A percentile compares a stretch with the other conserved stretches of the same genome.
Conservation (phyloP, 2,329 filamentous ascomycete genomes). For the Furcasterigmium sp. region DNA sequence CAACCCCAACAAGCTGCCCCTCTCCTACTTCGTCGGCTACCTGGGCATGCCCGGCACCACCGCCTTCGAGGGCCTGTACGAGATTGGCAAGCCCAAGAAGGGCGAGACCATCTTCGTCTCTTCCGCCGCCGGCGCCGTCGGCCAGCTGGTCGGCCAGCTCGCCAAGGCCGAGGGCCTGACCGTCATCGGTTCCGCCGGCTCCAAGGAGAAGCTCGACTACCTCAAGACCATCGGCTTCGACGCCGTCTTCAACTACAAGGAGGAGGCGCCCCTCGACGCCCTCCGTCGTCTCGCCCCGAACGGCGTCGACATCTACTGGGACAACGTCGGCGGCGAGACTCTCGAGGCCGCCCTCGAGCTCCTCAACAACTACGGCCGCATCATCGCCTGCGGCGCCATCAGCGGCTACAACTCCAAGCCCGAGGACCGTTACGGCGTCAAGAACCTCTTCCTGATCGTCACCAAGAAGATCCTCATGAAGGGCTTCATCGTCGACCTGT, state of each 20-base stretch:
- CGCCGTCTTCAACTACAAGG: slow-evolving; percentile 83
- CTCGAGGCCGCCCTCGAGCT: slow-evolving; percentile 38
- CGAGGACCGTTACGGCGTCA: slow-evolving; percentile 58
- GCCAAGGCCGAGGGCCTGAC: slow-evolving; percentile 75
- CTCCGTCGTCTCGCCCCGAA: slow-evolving; percentile 66
- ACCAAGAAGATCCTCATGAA: slow-evolving; percentile 63
- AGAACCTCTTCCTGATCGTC: slow-evolving; percentile 61
- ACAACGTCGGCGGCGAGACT: slow-evolving; percentile 49
- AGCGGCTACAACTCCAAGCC: slow-evolving; percentile 63
- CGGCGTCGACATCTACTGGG: slow-evolving; percentile 66
- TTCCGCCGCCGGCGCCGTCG: slow-evolving; percentile 75
- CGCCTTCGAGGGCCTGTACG: slow-evolving; percentile 63
- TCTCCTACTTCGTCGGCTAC: slow-evolving; percentile 65
- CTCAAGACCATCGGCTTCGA: slow-evolving; percentile 48
- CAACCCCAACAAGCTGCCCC: slow-evolving; percentile 64
- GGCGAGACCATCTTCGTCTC: slow-evolving; percentile 78
- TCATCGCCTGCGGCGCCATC: slow-evolving; percentile 61
- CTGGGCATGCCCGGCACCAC: slow-evolving; percentile 60
- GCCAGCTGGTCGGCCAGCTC: slow-evolving; percentile 76
- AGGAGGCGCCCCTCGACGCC: slow-evolving; percentile 63
- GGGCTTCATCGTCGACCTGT: slow-evolving; percentile 76
- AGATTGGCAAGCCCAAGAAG: slow-evolving; percentile 57
- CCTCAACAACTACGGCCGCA: slow-evolving; percentile 59
- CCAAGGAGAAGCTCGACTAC: slow-evolving; percentile 74
- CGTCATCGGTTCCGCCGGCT: slow-evolving; percentile 76